Conservation (phyloP, 352 stramenopile genomes). For the Pythium vanterpoolii region DNA sequence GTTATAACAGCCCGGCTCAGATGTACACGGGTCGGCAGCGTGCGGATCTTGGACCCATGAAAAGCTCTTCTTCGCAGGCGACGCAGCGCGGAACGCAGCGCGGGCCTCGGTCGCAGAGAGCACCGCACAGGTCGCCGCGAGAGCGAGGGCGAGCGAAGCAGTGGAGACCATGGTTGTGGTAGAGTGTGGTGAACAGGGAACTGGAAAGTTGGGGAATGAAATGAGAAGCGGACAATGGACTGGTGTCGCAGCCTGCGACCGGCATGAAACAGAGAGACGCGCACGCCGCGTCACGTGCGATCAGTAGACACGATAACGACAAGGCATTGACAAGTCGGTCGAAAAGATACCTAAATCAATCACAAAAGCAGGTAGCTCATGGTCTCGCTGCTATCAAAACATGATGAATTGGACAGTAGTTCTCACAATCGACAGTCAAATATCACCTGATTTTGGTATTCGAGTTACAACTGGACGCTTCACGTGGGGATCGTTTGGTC, state of each 20-base stretch:
- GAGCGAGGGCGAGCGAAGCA: background rate
- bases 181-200: background rate
- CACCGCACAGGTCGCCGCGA: background rate
- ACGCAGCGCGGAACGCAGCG: constrained; percentile 9
- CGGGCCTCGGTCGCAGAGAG: background rate
- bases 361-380: background rate
- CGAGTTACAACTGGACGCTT: background rate
- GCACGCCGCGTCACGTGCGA: background rate
- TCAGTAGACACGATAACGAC: background rate
- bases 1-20: constrained; percentile 37
- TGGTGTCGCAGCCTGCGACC: background rate
- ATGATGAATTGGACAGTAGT: background rate
- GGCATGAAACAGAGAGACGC: background rate
- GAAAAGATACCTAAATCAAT: background rate
- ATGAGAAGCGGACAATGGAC: background rate
- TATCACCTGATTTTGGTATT: constrained; percentile 1
- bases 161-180: background rate
- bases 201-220: constrained; percentile 16
- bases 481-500: no score
- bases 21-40: constrained; percentile 36
- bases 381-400: background rate
- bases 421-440: background rate
- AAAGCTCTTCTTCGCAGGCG: constrained; percentile 24
- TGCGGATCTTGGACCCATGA: constrained; percentile 41
- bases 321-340: background rate